Evolutionary conservation across 1,139 yeast genomes (phyloP), one percentile per base, ranked within the genome.

Genomic region (Kodamaea ohmeri): DNA sequence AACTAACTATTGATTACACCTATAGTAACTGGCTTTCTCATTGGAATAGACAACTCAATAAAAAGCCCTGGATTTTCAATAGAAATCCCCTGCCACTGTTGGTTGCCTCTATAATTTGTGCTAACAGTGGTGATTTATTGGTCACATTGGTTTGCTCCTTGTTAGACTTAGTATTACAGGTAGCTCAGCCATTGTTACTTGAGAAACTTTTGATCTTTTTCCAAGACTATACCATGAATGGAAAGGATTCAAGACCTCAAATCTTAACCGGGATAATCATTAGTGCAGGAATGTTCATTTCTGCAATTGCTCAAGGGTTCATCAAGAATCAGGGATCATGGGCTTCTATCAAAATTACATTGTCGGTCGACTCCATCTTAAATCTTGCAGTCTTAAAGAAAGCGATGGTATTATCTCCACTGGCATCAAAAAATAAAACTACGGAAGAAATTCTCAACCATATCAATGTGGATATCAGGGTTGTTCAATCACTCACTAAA

Each of bases 361-460:
- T 53, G 36, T 51, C 49, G 35, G 42, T 35, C 8, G 29, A 51
- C 22, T 46, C 63, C 6, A 51, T 63, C 4, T 51, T 65, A 42
- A 52, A 61, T 4, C 50, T 63, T 25, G 51, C 59, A 41, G 52
- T 65, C 15, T 67, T 63, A 42, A 55, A 57, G 22, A 67, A 67
- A 41, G 61, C 70, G 0, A 50, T 66, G 45, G 55, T 42, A 22
- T 58, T 68, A 31, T 61, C 71, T 2, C 70, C 71, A 2, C 65
- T 63, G 39, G 58, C 67, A 16, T 58, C 67, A 39, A 66, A 60
- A 38, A 51, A 55, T n/a, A 66, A 65, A 38, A 52, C 69, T 14
- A 63, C 67, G 2, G 73, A 73, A 33, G 73, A 67, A 39, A 60
- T 68, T 34, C 60, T 68, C 25, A 66, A 61, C 40, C 64, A 65